A percentile compares a stretch with the other conserved stretches of the same genome.
Conservation (phyloP, 805 yeast genomes). For the Yamadazyma philogaea region DNA sequence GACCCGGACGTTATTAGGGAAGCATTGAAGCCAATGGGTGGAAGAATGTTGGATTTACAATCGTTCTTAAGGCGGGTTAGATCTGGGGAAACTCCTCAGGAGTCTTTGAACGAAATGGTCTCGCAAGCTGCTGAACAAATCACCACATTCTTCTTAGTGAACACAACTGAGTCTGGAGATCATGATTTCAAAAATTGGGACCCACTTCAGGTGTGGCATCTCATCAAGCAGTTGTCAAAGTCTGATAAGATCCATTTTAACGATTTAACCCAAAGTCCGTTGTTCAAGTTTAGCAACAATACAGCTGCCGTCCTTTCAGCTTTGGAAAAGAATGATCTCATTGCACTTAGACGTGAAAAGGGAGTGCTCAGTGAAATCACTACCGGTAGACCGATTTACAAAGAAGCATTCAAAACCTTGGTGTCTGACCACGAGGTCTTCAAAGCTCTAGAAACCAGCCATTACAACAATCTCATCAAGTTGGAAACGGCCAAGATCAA, state of each 20-base stretch:
- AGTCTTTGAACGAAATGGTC: slow-evolving; percentile 76
- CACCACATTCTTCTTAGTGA: slow-evolving; percentile 65
- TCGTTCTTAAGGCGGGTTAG: slow-evolving; percentile 83
- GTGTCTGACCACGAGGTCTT: slow-evolving; percentile 53
- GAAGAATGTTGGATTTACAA: slow-evolving; percentile 91
- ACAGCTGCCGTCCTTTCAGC: slow-evolving; percentile 50
- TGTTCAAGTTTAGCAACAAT: slow-evolving; percentile 56
- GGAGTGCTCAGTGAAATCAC: slow-evolving; percentile 65
- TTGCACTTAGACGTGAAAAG: slow-evolving; percentile 67
- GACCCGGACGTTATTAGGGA: slow-evolving; percentile 40
- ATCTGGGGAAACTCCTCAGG: slow-evolving; percentile 79
- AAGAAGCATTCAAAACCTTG: slow-evolving; percentile 73
- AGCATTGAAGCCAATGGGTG: slow-evolving; percentile 78
- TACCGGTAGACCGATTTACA: slow-evolving; percentile 83
- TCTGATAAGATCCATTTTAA: slow-evolving; percentile 45
- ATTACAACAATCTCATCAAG: slow-evolving; percentile 50
- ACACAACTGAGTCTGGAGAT: slow-evolving; percentile 18
- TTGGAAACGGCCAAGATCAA: slow-evolving; percentile 61
- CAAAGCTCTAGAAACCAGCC: slow-evolving; percentile 62
- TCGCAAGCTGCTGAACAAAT: slow-evolving; percentile 85
- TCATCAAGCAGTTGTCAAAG: slow-evolving; percentile 62
- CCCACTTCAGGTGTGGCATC: slow-evolving; percentile 83
- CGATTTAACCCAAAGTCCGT: slow-evolving; percentile 53
- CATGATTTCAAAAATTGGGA: slow-evolving; percentile 49
- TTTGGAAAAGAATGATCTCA: slow-evolving; percentile 76